phyloP scores from a whole-genome alignment of 2,329 filamentous ascomycete genomes.

The Shiraia sp. region DNA sequence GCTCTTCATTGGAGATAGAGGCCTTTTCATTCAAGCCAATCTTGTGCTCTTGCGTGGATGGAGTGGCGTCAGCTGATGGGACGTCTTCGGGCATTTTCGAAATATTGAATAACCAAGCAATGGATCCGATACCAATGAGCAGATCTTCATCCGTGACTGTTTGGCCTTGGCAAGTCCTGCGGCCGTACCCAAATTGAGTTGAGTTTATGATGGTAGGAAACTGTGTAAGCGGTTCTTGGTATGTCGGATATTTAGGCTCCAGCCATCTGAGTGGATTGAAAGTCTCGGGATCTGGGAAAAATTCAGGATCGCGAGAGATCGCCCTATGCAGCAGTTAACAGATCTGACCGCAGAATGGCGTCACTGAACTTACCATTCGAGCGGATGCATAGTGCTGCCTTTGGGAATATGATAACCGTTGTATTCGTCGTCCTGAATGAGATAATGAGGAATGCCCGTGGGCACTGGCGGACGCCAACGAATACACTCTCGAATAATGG shows the following conservation, averaged over 20 bases:
- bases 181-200: conserved; percentile 60
- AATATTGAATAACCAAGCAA: conserved; percentile 53
- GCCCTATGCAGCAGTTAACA: conserved; percentile 43
- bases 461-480: conserved; percentile 52
- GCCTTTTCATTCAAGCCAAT: conserved; percentile 39
- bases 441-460: conserved; percentile 58
- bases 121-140: conserved; percentile 48
- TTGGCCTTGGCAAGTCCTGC: conserved; percentile 52
- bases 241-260: conserved; percentile 57
- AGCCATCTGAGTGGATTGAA: conserved; percentile 66
- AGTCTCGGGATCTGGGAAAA: conserved; percentile 69
- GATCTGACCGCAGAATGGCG: not conserved
- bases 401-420: conserved; percentile 61
- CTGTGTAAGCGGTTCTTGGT: conserved; percentile 55
- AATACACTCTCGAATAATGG: conserved; percentile 45
- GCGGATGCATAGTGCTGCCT: conserved; percentile 53
- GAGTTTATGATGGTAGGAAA: conserved; percentile 59
- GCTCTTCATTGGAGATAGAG: conserved; percentile 42
- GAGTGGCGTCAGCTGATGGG: conserved; percentile 3
- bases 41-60: conserved; percentile 17
- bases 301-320: conserved; percentile 56
- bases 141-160: conserved; percentile 49
- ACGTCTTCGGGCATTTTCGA: conserved; percentile 19
- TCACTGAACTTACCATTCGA: conserved; percentile 46
- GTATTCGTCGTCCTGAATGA: conserved; percentile 60